Percentiles rank a stretch among this genome's conserved stretches.
These are phyloP conservation scores for Saccharomycopsis schoenii DNA, from an alignment of 805 yeast species.

Conservation along the genomic window DNA sequence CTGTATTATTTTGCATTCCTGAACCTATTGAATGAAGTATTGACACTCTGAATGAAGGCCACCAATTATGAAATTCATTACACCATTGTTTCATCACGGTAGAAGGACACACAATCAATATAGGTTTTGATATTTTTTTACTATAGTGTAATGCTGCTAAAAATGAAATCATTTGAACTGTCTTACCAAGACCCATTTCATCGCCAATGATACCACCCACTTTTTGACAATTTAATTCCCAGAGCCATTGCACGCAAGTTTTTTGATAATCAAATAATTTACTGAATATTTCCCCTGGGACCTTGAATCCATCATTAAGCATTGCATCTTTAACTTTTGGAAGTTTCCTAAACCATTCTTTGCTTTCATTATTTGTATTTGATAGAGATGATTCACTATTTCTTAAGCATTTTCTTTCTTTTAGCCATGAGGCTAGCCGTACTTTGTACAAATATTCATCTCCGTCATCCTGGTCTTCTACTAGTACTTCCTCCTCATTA, in stretches of 20 bases:
- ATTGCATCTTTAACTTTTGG: constrained; percentile 69
- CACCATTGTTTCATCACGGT: constrained; percentile 96
- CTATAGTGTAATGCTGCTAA: constrained; percentile 86
- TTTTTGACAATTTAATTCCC: constrained; percentile 82
- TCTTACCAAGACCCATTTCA: constrained; percentile 97
- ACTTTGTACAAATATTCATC: constrained; percentile 53
- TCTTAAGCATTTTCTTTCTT: constrained; percentile 19
- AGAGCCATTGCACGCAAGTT: constrained; percentile 95
- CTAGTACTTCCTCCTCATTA: constrained; percentile 20
- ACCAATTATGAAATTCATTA: constrained; percentile 93
- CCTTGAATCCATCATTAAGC: constrained; percentile 53
- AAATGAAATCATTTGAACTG: constrained; percentile 86
- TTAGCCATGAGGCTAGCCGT: constrained; percentile 53
- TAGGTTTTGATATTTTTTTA: constrained; percentile 63
- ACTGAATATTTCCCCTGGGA: constrained; percentile 89
- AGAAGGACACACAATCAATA: constrained; percentile 88
- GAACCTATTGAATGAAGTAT: constrained; percentile 88
- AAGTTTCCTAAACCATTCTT: constrained; percentile 70
- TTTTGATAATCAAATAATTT: constrained; percentile 86
- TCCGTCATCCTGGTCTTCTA: constrained; percentile 49
- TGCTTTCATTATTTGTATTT: constrained; percentile 18
- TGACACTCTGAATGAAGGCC: constrained; percentile 87
- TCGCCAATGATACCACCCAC: constrained; percentile 96
- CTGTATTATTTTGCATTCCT: constrained; percentile 47
- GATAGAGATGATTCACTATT: neutral